phyloP scores from a whole-genome alignment of 805 yeast genomes.

The Nakazawaea sp. region DNA sequence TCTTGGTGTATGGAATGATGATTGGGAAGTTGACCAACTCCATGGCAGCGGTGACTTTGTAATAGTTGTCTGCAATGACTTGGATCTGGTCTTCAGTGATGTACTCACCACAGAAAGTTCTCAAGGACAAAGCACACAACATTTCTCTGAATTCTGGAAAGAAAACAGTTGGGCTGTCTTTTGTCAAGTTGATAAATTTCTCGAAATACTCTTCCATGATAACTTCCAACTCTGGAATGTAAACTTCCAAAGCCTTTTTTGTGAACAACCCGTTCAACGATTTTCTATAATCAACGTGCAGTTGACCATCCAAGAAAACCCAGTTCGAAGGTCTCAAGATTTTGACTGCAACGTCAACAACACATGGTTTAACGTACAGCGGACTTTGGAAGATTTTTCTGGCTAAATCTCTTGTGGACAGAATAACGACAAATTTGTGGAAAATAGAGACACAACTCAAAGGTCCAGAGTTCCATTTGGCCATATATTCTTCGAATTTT shows the following conservation, averaged over 20 bases:
- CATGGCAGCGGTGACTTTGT: slow-evolving; percentile 87
- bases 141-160: slow-evolving; percentile 95
- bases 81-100: slow-evolving; percentile 89
- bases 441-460: slow-evolving; percentile 94
- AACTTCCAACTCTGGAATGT: slow-evolving; percentile 78
- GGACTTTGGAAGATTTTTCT: slow-evolving; percentile 84
- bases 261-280: slow-evolving; percentile 88
- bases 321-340: slow-evolving; percentile 93
- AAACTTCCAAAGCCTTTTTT: slow-evolving; percentile 71
- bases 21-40: slow-evolving; percentile 98
- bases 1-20: slow-evolving; percentile 90
- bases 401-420: slow-evolving; percentile 80
- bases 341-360: slow-evolving; percentile 94
- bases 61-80: slow-evolving; percentile 87
- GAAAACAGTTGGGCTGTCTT: slow-evolving; percentile 60
- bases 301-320: slow-evolving; percentile 97
- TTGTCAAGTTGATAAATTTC: slow-evolving; percentile 49
- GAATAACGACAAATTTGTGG: slow-evolving; percentile 96
- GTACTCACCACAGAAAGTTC: slow-evolving; percentile 93
- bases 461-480: slow-evolving; percentile 93
- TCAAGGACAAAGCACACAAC: slow-evolving; percentile 88
- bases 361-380: slow-evolving; percentile 90
- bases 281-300: slow-evolving; percentile 87
- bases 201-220: slow-evolving; percentile 80
- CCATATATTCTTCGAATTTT: slow-evolving; percentile 85